A percentile compares a stretch with the other conserved stretches of the same genome.
Evolutionary conservation across 2,329 filamentous ascomycete species (phyloP).

Genomic region (Chaetomiaceae sp.): DNA sequence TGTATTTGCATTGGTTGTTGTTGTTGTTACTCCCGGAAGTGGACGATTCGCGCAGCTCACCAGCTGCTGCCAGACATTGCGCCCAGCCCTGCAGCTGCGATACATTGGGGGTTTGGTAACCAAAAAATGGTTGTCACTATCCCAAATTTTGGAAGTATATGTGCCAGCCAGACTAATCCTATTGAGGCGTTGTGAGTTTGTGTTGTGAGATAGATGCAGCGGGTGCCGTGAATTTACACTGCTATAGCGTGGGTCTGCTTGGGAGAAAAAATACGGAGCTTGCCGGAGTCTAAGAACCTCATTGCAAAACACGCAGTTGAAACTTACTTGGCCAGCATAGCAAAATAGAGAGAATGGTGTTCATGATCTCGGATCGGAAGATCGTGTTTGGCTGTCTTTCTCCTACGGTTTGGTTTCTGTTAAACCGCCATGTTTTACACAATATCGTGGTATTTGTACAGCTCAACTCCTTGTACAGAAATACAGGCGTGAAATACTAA

Average conservation of each 20-base stretch:
- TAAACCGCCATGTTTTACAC: neutral
- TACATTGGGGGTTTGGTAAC: constrained; percentile 2
- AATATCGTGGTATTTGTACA: constrained; percentile 5
- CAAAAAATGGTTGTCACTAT: too few relatives aligned
- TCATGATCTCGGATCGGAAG: too few relatives aligned
- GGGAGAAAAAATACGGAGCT: neutral
- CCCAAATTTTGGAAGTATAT: too few relatives aligned
- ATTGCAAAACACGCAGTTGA: neutral
- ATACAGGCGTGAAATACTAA: neutral
- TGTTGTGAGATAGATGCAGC: neutral
- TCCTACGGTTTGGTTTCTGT: too few relatives aligned
- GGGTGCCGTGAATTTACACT: too few relatives aligned
- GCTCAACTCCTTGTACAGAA: neutral
- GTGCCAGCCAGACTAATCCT: neutral
- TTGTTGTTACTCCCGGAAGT: neutral
- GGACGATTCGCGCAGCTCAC: neutral
- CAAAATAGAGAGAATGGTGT: too few relatives aligned
- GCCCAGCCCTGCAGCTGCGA: constrained; percentile 7
- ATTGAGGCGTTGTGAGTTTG: neutral
- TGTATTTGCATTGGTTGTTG: neutral
- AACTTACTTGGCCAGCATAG: neutral
- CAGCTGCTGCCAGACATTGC: constrained; percentile 2
- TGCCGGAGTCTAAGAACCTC: too few relatives aligned
- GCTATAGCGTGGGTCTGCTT: neutral
- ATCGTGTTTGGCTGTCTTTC: too few relatives aligned